Conservation (phyloP, 768 basidiomycete genomes). For the Suillus decipiens region DNA sequence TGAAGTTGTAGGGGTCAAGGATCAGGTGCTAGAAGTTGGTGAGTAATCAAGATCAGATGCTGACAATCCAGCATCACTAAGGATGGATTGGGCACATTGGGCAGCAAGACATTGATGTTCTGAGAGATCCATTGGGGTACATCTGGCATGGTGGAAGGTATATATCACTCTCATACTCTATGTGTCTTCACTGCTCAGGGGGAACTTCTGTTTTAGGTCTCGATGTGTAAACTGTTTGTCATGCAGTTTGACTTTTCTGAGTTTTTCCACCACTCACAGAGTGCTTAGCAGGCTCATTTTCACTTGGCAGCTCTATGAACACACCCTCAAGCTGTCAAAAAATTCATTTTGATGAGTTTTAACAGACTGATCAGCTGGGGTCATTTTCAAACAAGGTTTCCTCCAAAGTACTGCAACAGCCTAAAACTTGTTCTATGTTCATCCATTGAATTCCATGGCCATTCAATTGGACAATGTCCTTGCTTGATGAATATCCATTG, state of each 20-base stretch:
- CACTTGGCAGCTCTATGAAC: not conserved
- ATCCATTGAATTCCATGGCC: not conserved
- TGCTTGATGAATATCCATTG: not conserved
- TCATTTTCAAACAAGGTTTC: too few relatives aligned
- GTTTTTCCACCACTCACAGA: constrained; percentile 2
- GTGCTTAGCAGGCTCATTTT: not conserved
- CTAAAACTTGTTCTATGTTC: too few relatives aligned
- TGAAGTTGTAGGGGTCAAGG: not conserved
- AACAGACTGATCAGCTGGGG: too few relatives aligned
- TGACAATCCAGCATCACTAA: not conserved
- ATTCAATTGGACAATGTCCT: not conserved
- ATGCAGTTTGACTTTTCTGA: not conserved
- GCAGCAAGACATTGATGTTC: not conserved
- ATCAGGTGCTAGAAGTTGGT: constrained; percentile 1
- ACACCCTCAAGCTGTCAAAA: too few relatives aligned
- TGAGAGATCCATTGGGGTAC: not conserved
- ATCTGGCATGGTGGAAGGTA: not conserved
- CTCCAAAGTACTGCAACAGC: too few relatives aligned
- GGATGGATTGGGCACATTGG: not conserved
- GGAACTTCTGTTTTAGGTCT: not conserved
- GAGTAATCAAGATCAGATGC: not conserved
- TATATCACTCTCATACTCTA: not conserved
- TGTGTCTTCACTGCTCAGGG: not conserved
- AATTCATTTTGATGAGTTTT: too few relatives aligned
- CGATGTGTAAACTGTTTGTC: not conserved